These are phyloP conservation scores for Spiromastix sp. DNA, from an alignment of 2,329 filamentous ascomycete species.

Conservation along the genomic window DNA sequence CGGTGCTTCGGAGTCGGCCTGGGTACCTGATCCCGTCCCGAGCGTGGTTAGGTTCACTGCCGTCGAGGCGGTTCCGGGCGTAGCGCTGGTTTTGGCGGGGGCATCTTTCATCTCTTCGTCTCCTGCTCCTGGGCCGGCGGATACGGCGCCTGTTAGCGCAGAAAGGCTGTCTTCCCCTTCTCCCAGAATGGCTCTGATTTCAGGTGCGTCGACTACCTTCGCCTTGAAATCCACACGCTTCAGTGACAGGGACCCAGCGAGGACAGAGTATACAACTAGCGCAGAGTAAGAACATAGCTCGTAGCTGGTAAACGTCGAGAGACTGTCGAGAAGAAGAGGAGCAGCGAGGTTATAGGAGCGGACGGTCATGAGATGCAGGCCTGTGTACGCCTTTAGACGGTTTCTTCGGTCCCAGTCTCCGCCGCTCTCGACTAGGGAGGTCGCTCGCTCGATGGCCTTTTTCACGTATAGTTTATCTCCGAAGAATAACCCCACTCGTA, in stretches of 20 bases:
- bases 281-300: slow-evolving; percentile 95
- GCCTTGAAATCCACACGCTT: slow-evolving; percentile 98
- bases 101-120: slow-evolving; percentile 67
- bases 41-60: slow-evolving; percentile 84
- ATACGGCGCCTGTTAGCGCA: slow-evolving; percentile 68
- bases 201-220: slow-evolving; percentile 95
- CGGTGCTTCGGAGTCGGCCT: slow-evolving; percentile 67
- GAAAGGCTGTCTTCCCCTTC: slow-evolving; percentile 79
- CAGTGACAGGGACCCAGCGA: slow-evolving; percentile 85
- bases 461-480: slow-evolving; percentile 86
- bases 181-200: slow-evolving; percentile 94
- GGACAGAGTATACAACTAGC: slow-evolving; percentile 88
- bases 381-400: slow-evolving; percentile 96
- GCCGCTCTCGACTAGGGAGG: slow-evolving; percentile 81
- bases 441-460: slow-evolving; percentile 85
- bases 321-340: slow-evolving; percentile 85
- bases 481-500: slow-evolving; percentile 92
- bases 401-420: slow-evolving; percentile 99
- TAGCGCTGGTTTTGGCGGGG: slow-evolving; percentile 24
- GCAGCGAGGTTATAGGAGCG: slow-evolving; percentile 85
- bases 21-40: slow-evolving; percentile 52
- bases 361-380: slow-evolving; percentile 82
- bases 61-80: slow-evolving; percentile 47
- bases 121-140: slow-evolving; percentile 64
- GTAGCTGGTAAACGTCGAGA: slow-evolving; percentile 97